Base-by-base conservation (phyloP, 2,329 filamentous ascomycete genomes). In the Tetracladium maxilliforme region DNA sequence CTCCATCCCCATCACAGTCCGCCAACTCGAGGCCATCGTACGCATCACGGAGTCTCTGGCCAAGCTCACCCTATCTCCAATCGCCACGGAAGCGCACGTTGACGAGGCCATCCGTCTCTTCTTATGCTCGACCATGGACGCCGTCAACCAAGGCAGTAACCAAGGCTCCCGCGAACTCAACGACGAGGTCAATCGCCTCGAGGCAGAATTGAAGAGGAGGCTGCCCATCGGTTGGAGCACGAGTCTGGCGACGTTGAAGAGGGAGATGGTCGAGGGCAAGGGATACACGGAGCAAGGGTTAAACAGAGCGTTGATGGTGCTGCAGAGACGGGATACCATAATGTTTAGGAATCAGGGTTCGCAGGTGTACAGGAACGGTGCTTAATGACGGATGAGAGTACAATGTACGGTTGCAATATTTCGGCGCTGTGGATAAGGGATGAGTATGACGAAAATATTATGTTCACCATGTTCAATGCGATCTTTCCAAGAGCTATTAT, bases 41-140 rank as follows among this genome's bases (percentile, higher is more conserved):
- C 87, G 90, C 47, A 95, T 98, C 43, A 92, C 86, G 4, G 90
- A 98, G 49, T 84, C 90, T 0, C 69, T 98, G 3, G 90, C 90
- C 29, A 98, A 98, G 50, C 61, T 98, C 21, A 74, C 78, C 0
- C 67, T 98, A 7, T 82, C 79, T 0, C 76, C 86, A 4, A 64
- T 94, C 21, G 90, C 87, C 3, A 86, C 79, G 0, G 87, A 94
- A 49, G 64, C 71, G 23, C 90, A 98, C 44, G 90, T 98, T 26
- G 87, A 98, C 43, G 90, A 98, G 56, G 90, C 90, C 3, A 98
- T 98, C 41, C 77, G 90, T 0, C 67, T 98, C 10, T 98, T 98
- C 73, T 60, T 98, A 16, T 90, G 86, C 36, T 86, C 77, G 4
- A 98, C 90, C 29, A 95, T 98, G 90, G 87, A 98, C 44, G 90